These are phyloP conservation scores for Terfezia claveryi DNA, from an alignment of 495 filamentous ascomycete species.

Conservation along the genomic window DNA sequence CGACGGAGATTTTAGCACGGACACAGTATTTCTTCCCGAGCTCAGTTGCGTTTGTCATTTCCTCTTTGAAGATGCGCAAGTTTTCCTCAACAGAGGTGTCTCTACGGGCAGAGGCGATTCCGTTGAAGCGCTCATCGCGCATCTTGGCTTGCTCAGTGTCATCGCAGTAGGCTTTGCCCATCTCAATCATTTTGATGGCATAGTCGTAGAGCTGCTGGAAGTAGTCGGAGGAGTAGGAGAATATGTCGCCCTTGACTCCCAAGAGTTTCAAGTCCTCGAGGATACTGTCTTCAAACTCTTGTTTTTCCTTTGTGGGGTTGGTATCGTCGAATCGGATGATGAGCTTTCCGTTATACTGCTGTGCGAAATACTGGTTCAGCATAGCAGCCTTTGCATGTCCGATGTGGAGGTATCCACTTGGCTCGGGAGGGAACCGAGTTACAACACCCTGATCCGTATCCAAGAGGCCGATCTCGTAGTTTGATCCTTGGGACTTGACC, in stretches of 20 bases:
- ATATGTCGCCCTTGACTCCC: slow-evolving; percentile 61
- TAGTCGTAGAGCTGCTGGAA: slow-evolving; percentile 71
- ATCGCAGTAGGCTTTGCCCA: slow-evolving; percentile 71
- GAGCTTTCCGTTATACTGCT: slow-evolving; percentile 67
- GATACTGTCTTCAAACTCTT: slow-evolving; percentile 78
- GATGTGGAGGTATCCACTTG: slow-evolving; percentile 77
- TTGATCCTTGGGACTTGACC: slow-evolving; percentile 60
- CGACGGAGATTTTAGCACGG: slow-evolving; percentile 67
- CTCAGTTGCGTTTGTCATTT: slow-evolving; percentile 64
- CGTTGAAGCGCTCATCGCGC: slow-evolving; percentile 53
- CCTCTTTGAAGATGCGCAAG: slow-evolving; percentile 47
- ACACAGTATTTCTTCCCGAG: slow-evolving; percentile 66
- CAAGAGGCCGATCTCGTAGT: slow-evolving; percentile 72
- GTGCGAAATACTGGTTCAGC: slow-evolving; percentile 83
- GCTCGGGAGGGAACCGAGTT: slow-evolving; percentile 86
- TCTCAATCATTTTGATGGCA: slow-evolving; percentile 55
- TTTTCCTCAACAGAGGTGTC: slow-evolving; percentile 62
- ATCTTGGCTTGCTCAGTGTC: slow-evolving; percentile 66
- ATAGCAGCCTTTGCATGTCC: slow-evolving; percentile 85
- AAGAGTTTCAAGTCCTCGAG: slow-evolving; percentile 66
- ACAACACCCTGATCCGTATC: slow-evolving; percentile 84
- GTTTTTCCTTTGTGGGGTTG: slow-evolving; percentile 80
- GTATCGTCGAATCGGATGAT: slow-evolving; percentile 81
- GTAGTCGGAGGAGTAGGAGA: slow-evolving; percentile 71
- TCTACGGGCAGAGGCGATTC: slow-evolving; percentile 51